Evolutionary conservation across 2,329 filamentous ascomycete species (phyloP).

Genomic region (Cephalotrichum gorgonifer): DNA sequence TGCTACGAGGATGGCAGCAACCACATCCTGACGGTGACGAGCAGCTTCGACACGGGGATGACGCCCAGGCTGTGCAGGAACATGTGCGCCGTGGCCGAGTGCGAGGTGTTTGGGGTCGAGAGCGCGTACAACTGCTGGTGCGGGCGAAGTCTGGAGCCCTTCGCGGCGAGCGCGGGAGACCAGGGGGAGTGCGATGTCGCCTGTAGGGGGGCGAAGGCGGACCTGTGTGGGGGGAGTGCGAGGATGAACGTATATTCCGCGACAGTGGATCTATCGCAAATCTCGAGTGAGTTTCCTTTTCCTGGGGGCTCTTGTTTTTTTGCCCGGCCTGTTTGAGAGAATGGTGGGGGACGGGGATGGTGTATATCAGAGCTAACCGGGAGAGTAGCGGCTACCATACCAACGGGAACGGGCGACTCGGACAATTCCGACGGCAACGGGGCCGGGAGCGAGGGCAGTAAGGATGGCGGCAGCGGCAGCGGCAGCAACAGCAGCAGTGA

Average conservation of each 20-base stretch:
- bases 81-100: not conserved
- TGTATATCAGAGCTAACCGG: not conserved
- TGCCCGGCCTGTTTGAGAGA: not conserved
- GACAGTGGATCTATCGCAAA: not conserved
- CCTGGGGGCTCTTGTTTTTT: not conserved
- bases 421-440: not conserved
- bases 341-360: not conserved
- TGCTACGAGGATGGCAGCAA: constrained; percentile 7
- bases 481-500: not conserved
- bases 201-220: not conserved
- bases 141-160: constrained; percentile 10
- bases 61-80: constrained; percentile 8
- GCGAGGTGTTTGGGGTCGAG: constrained; percentile 21
- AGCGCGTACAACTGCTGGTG: constrained; percentile 24
- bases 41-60: constrained; percentile 5
- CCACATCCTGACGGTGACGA: constrained; percentile 4
- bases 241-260: constrained; percentile 7
- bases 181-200: constrained; percentile 1
- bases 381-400: not conserved
- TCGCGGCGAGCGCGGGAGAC: not conserved
- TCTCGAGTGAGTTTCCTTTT: not conserved
- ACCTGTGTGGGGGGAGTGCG: not conserved
- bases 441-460: not conserved
- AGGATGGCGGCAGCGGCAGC: too few relatives aligned
- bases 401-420: not conserved